Evolutionary conservation across 2,329 filamentous ascomycete species (phyloP), one percentile per base, ranked within the genome.

Genomic region (Claviceps africana): DNA sequence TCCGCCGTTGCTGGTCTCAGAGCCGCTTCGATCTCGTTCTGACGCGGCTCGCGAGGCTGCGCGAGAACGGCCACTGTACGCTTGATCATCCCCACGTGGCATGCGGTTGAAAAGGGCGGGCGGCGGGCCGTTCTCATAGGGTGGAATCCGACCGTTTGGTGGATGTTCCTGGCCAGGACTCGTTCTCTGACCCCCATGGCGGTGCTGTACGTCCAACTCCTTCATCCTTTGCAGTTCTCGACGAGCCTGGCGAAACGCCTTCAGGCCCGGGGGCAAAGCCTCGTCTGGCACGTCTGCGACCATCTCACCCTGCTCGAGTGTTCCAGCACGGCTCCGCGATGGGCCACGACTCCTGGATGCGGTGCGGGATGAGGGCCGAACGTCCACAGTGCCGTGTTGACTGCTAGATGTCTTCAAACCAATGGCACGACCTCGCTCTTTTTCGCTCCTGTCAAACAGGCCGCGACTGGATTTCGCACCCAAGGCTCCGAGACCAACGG

Each of bases 401-500:
- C 84, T 65, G 3, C 81, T 81, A 11, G 83, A 72, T 63, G 82
- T 76, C 65, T 81, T 85, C 63, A 77, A 75, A 0, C 76, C 70
- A 61, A 82, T 86, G 2, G 73, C 65, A 54, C 69, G 74, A 9
- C 66, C 67, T 7, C 61, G 59, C 1, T 70, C 72, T 19, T 53
- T 60, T 52, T 62, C 65, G 25, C 71, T 65, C 47, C 72, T 66
- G 19, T 76, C 76, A 28, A 74, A 70, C 28, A 88, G 68, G 15
- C 83, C 81, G 21, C 77, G 74, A 62, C 85, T 89, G 3, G 81
- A 76, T 66, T 85, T 87, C 22, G 76, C 67, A 55, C 79, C 78
- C 50, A 88, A 68, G 51, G 86, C 78, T 22, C 77, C 81, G 25
- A 87, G 68, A 1, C 81, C 76, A 58, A 80, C 81, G 4, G 77